These are phyloP conservation scores for Diaporthe nobilis DNA, from an alignment of 2,329 filamentous ascomycete species.

Conservation along the genomic window DNA sequence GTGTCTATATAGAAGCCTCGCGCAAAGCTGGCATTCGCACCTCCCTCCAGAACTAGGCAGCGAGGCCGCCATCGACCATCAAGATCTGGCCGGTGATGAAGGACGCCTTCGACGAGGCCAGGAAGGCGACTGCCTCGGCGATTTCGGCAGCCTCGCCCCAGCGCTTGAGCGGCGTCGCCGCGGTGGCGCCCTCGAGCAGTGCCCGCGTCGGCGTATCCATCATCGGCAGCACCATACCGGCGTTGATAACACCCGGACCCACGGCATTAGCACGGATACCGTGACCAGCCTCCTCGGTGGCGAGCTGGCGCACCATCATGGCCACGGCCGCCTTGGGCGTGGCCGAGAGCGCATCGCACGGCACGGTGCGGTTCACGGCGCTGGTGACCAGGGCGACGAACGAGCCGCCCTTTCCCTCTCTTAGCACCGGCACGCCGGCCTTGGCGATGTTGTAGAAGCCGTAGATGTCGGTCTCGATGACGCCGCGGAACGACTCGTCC, in stretches of 20 bases:
- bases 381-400: constrained; percentile 26
- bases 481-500: constrained; percentile 22
- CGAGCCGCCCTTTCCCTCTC: constrained; percentile 18
- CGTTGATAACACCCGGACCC: constrained; percentile 12
- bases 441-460: constrained; percentile 31
- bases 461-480: constrained; percentile 25
- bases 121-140: constrained; percentile 44
- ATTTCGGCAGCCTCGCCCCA: constrained; percentile 44
- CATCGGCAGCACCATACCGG: constrained; percentile 25
- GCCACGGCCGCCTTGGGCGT: constrained; percentile 4
- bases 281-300: constrained; percentile 20
- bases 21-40: neutral
- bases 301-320: constrained; percentile 32
- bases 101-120: constrained; percentile 43
- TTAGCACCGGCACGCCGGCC: constrained; percentile 7
- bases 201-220: constrained; percentile 19
- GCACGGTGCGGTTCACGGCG: constrained; percentile 18
- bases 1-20: neutral
- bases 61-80: constrained; percentile 44
- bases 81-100: constrained; percentile 46
- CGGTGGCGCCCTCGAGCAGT: constrained; percentile 42
- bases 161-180: constrained; percentile 45
- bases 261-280: constrained; percentile 24
- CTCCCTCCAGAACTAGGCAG: constrained; percentile 4
- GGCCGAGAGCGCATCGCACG: constrained; percentile 20